Base-by-base conservation (phyloP, 129 eudicot species). In the Chrysanthemum seticuspe region DNA sequence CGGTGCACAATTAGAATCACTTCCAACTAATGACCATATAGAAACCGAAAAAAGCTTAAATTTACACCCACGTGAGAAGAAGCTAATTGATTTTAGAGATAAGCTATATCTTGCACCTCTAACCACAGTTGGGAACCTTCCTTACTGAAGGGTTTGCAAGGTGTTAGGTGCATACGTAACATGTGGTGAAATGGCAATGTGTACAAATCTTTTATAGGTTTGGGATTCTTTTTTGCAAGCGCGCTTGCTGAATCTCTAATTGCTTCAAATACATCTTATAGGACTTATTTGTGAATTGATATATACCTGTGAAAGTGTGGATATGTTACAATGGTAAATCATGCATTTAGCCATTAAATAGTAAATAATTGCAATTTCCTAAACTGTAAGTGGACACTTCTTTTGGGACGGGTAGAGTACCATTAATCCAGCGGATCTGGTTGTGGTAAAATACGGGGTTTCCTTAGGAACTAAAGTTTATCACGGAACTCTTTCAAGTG, bases 171-270 rank as follows among this genome's bases (percentile, higher is more conserved):
- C 95, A 40, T 97, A 95, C 71, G 81, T 95, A 49, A 95, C 99
- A 50, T 95, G 99, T 75, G 97, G 97, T 65, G 99, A 95, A 81
- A 95, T 95, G 99, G 99, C 99, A 64, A 91, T 95, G 99, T 95
- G 99, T 87, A 91, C 97, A 52, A 95, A 87, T 84, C 93, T 95
- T 68, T 69, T 95, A 79, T 97, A 94, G 99, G 99, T 94, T 68
- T 53, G 79, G 77, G 6, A 14, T 44, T 40, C 47, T 40, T 40
- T 18, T 78, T 44, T 19, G 27, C 31, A 25, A 70, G 52, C 62
- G 64, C 57, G 54, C 18, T 62, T 21, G 13, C 72, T 70, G 14
- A 59, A 19, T 51, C 36, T 59, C 40, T 67, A 10, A 55, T 18
- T 74, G 72, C 13, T 16, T 64, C 14, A 31, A 25, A 23, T 45